A percentile compares a stretch with the other conserved stretches of the same genome.
phyloP scores from a whole-genome alignment of 2,329 filamentous ascomycete genomes.

The Pseudogymnoascus verrucosus region DNA sequence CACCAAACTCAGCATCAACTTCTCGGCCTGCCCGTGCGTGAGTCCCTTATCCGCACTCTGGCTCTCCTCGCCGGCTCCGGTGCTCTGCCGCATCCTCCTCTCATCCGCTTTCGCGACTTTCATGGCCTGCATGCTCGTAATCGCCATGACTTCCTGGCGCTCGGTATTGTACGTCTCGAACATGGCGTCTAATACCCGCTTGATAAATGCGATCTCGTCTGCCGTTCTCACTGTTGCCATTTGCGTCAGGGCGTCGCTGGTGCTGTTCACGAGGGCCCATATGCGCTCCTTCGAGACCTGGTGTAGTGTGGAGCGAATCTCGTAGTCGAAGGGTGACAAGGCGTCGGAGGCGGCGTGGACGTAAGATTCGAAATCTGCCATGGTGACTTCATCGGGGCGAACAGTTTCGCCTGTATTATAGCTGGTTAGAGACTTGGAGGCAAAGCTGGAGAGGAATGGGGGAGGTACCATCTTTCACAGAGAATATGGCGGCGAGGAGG shows the following conservation, averaged over 20 bases:
- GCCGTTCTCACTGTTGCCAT: constrained; percentile 71
- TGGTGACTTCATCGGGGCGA: constrained; percentile 55
- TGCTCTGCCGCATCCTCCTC: constrained; percentile 14
- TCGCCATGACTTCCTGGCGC: constrained; percentile 73
- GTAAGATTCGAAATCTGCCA: constrained; percentile 59
- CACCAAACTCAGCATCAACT: constrained; percentile 59
- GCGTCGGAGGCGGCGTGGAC: constrained; percentile 63
- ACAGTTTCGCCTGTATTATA: constrained; percentile 35
- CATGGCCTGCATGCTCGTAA: constrained; percentile 73
- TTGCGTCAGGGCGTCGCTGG: constrained; percentile 77
- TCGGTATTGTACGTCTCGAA: constrained; percentile 81
- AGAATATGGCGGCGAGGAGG: constrained; percentile 69
- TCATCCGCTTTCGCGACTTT: constrained; percentile 52
- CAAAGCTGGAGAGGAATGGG: background rate
- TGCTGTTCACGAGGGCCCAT: constrained; percentile 81
- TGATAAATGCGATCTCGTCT: constrained; percentile 85
- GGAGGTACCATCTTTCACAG: constrained; percentile 31
- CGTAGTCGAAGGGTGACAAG: constrained; percentile 75
- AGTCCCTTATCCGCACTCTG: constrained; percentile 46
- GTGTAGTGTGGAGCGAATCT: constrained; percentile 68
- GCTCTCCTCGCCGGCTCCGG: constrained; percentile 21
- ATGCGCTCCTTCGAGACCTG: constrained; percentile 60
- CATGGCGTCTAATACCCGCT: constrained; percentile 80
- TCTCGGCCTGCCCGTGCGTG: constrained; percentile 70
- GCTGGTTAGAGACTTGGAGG: background rate